Percentiles rank a stretch among this genome's conserved stretches.
These are phyloP conservation scores for Manihot esculenta DNA, from an alignment of 441 rosid genomes.

Conservation along the genomic window DNA sequence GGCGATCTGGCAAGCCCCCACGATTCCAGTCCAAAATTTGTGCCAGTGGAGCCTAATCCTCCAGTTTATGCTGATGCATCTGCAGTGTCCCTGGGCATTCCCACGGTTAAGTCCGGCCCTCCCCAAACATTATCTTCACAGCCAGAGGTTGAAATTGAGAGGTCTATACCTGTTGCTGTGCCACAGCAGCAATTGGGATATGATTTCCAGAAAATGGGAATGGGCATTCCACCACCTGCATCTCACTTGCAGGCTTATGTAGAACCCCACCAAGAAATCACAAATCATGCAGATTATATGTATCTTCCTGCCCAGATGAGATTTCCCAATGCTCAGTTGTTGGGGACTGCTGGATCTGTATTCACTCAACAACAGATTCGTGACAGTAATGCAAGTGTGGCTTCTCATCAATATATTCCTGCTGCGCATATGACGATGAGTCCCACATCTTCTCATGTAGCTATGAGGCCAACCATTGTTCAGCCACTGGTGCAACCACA, in stretches of 20 bases:
- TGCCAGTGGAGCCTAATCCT: slow-evolving; percentile 33
- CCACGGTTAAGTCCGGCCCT: slow-evolving; percentile 35
- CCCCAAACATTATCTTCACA: slow-evolving; percentile 37
- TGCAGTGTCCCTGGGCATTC: slow-evolving; percentile 35
- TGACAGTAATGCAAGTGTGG: slow-evolving; percentile 29
- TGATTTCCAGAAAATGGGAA: slow-evolving; percentile 39
- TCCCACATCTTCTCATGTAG: slow-evolving; percentile 40
- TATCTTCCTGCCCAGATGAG: slow-evolving; percentile 46
- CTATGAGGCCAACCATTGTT: slow-evolving; percentile 44
- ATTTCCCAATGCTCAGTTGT: slow-evolving; percentile 40
- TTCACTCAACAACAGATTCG: slow-evolving; percentile 38
- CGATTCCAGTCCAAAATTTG: slow-evolving; percentile 35
- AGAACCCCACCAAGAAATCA: slow-evolving; percentile 43
- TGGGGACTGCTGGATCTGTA: slow-evolving; percentile 35
- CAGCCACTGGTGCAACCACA: slow-evolving; percentile 48
- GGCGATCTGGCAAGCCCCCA: slow-evolving; percentile 31
- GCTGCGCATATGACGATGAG: slow-evolving; percentile 45
- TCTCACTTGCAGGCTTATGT: slow-evolving; percentile 36
- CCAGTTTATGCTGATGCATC: slow-evolving; percentile 38
- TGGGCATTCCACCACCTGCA: slow-evolving; percentile 28
- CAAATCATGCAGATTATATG: slow-evolving; percentile 33
- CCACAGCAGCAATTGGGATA: slow-evolving; percentile 42
- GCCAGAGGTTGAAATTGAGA: slow-evolving; percentile 45
- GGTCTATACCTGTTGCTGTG: slow-evolving; percentile 30
- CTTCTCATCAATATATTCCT: slow-evolving; percentile 47